Conservation (phyloP, 495 filamentous ascomycete species). For the Staphylotrichum longicolle region DNA sequence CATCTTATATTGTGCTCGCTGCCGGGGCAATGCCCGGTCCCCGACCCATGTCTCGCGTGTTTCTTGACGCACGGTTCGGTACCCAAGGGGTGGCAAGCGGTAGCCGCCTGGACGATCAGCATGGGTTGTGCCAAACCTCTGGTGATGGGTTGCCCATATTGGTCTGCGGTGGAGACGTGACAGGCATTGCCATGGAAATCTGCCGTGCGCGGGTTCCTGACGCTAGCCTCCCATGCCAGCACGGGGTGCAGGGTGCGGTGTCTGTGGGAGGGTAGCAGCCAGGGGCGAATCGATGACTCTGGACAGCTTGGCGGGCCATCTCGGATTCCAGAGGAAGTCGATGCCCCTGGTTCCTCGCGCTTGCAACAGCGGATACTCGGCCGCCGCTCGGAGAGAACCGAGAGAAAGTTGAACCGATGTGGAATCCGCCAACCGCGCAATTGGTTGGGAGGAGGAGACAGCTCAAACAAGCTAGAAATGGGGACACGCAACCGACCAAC, state of each 20-base stretch:
- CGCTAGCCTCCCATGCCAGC: slow-evolving; percentile 13
- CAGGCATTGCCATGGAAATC: slow-evolving; percentile 9
- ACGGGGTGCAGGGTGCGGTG: slow-evolving; percentile 7
- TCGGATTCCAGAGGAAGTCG: neutral
- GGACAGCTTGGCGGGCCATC: slow-evolving; percentile 10
- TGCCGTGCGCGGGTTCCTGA: slow-evolving; percentile 15
- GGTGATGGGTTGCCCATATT: neutral
- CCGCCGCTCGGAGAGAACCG: slow-evolving; percentile 14
- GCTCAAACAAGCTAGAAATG: slow-evolving; percentile 31
- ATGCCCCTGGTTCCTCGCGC: neutral
- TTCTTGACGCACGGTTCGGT: slow-evolving; percentile 23
- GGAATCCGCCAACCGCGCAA: slow-evolving; percentile 11
- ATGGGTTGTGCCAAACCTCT: neutral
- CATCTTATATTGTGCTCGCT: slow-evolving; percentile 30
- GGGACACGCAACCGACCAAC: slow-evolving; percentile 7
- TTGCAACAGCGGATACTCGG: slow-evolving; percentile 5
- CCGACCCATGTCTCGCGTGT: slow-evolving; percentile 22
- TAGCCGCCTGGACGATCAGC: slow-evolving; percentile 29
- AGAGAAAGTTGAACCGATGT: slow-evolving; percentile 18
- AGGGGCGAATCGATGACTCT: slow-evolving; percentile 19
- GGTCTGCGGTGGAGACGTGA: neutral
- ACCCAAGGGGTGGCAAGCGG: slow-evolving; percentile 26
- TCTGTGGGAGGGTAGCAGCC: neutral
- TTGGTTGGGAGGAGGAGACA: slow-evolving; percentile 25
- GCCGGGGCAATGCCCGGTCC: slow-evolving; percentile 12